These are phyloP conservation scores for Cairneyella variabilis DNA, from an alignment of 495 filamentous ascomycete genomes.

Conservation along the genomic window DNA sequence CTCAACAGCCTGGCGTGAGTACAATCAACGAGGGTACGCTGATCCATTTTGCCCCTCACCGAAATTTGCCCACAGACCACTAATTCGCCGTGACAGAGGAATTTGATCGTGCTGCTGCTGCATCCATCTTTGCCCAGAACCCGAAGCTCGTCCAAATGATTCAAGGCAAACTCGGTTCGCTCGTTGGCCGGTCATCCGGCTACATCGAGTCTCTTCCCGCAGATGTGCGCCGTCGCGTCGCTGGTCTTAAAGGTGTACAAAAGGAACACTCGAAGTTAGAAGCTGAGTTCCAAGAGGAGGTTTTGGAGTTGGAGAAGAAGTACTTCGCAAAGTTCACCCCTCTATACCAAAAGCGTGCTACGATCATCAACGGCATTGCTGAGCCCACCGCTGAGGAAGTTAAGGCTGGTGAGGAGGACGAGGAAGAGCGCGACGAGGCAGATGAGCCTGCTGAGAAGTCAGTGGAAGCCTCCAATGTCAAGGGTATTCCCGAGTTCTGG, in stretches of 20 bases:
- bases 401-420: constrained; percentile 76
- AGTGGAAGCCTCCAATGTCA: constrained; percentile 47
- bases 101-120: constrained; percentile 79
- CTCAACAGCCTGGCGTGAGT: constrained; percentile 87
- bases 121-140: constrained; percentile 89
- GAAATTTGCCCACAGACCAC: constrained; percentile 11
- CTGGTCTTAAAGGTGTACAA: constrained; percentile 94
- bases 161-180: constrained; percentile 87
- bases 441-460: constrained; percentile 46
- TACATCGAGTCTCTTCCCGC: constrained; percentile 95
- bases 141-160: constrained; percentile 94
- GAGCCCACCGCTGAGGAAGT: constrained; percentile 88
- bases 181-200: constrained; percentile 93
- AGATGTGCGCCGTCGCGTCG: constrained; percentile 85
- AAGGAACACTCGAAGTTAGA: constrained; percentile 98
- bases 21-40: constrained; percentile 92
- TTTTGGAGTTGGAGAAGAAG: constrained; percentile 97
- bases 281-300: constrained; percentile 96
- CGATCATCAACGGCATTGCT: constrained; percentile 81
- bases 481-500: constrained; percentile 94
- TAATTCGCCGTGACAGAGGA: constrained; percentile 60
- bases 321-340: constrained; percentile 98
- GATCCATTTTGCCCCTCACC: constrained; percentile 23
- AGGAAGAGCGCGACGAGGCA: constrained; percentile 62
- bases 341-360: constrained; percentile 90